phyloP scores from a whole-genome alignment of 2,329 filamentous ascomycete genomes.

The Fusarium sp. region DNA sequence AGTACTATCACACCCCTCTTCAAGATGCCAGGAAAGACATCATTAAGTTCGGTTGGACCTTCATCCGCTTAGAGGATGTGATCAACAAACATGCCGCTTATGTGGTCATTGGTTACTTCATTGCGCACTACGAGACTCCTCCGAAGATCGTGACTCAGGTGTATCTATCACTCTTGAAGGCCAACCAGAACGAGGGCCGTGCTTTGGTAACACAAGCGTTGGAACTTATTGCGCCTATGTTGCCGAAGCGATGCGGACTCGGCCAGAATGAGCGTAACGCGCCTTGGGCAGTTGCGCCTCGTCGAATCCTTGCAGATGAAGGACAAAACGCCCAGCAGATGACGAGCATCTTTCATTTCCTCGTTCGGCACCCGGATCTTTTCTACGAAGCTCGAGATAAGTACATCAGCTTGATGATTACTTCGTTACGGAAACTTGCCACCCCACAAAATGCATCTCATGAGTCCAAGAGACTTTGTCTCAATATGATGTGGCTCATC shows the following conservation, averaged over 20 bases:
- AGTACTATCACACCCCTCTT: slow-evolving; percentile 89
- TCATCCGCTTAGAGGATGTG: slow-evolving; percentile 96
- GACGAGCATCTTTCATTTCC: slow-evolving; percentile 96
- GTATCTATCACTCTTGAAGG: slow-evolving; percentile 89
- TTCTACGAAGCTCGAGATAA: slow-evolving; percentile 97
- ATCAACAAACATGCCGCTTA: slow-evolving; percentile 99
- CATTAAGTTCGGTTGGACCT: slow-evolving; percentile 99
- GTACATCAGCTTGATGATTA: slow-evolving; percentile 89
- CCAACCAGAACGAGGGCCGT: slow-evolving; percentile 94
- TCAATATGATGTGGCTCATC: slow-evolving; percentile 91
- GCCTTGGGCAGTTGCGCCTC: slow-evolving; percentile 89
- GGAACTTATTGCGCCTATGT: slow-evolving; percentile 92
- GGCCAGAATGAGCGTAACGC: slow-evolving; percentile 78
- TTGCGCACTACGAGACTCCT: slow-evolving; percentile 95
- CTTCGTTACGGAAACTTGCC: slow-evolving; percentile 88
- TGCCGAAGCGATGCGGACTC: slow-evolving; percentile 83
- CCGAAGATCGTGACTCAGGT: slow-evolving; percentile 96
- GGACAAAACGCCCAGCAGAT: slow-evolving; percentile 95
- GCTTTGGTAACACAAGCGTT: slow-evolving; percentile 93
- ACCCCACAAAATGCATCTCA: slow-evolving; percentile 84
- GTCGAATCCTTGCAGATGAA: slow-evolving; percentile 92
- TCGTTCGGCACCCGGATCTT: slow-evolving; percentile 89
- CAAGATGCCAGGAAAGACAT: slow-evolving; percentile 96
- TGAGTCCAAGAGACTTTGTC: slow-evolving; percentile 89
- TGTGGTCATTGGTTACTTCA: slow-evolving; percentile 97